Base-by-base conservation (phyloP, 1,284 basidiomycete genomes). In the Moesziomyces globuligerus region DNA sequence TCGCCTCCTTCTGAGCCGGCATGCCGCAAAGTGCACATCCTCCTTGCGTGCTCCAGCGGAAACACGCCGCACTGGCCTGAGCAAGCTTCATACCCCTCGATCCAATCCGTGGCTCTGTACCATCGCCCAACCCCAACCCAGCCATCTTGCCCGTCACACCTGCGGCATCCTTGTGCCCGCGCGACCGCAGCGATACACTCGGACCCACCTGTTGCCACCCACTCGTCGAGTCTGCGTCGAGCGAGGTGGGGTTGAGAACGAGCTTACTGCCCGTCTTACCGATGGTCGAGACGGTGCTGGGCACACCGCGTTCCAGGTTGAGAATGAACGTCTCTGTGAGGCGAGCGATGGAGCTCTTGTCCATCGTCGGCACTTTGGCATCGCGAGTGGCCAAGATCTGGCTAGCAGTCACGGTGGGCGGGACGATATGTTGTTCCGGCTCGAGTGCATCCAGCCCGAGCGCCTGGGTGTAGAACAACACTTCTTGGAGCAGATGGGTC, bases 271-370 rank as follows among this genome's bases (percentile, higher is more conserved):
- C 75, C 15, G 78, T 80, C 34, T 68, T 67, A 4, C 65, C 71
- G 34, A 81, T 72, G 2, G 79, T 80, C 29, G 65, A 72, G 8
- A 80, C 77, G 0, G 79, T 81, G 17, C 70, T 74, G 7, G 77
- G 64, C 21, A 81, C 79, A 23, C 77, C 74, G 13, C 60, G 50
- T 56, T 81, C 78, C 6, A 81, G 61, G 24, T 74, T 69, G 18
- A 69, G 43, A 37, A 81, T 72, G 11, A 81, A 76, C 10, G 75
- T 73, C 37, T 75, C 70, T 1, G 79, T 72, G 26, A 81, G 49
- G 8, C 71, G 49, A 0, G 71, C 72, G 5, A 81, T 79, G 25
- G 70, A 75, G 23, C 46, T 56, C 49, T 79, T 79, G 41, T 81
- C 73, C 60, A 62, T 73, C 7, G 32, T 37, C 1, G 62, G 62